Conservation (phyloP, 108 stramenopile species). For the Stephanodiscus minutulus region DNA sequence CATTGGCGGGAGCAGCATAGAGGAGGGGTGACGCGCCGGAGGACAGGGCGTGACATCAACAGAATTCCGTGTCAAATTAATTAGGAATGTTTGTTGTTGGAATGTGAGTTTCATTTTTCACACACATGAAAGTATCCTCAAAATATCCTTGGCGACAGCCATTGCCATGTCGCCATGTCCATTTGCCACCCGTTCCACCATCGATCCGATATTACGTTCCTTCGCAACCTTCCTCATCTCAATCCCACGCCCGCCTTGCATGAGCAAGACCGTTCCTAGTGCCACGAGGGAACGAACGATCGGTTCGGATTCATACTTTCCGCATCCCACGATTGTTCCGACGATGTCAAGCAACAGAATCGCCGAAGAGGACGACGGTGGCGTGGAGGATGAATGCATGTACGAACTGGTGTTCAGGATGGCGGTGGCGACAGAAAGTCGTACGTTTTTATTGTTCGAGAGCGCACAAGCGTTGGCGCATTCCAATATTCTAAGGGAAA, state of each 20-base stretch:
- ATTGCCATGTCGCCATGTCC: constrained; percentile 65
- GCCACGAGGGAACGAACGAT: constrained; percentile 66
- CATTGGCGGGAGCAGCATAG: no score
- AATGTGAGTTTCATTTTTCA: neutral
- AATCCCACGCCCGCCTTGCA: constrained; percentile 39
- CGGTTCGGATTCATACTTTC: constrained; percentile 73
- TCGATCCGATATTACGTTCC: constrained; percentile 55
- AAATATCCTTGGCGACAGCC: constrained; percentile 71
- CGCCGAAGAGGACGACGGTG: constrained; percentile 31
- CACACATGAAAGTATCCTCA: constrained; percentile 30
- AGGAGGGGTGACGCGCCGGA: no score
- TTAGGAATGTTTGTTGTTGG: no score
- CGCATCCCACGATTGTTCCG: constrained; percentile 51
- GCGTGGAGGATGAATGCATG: constrained; percentile 44
- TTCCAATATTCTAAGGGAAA: constrained; percentile 39
- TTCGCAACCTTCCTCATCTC: constrained; percentile 64
- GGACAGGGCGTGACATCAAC: no score
- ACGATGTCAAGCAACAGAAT: constrained; percentile 48
- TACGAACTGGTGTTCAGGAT: constrained; percentile 73
- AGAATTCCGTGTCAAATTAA: no score
- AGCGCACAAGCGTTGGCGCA: constrained; percentile 54
- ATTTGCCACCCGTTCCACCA: constrained; percentile 65
- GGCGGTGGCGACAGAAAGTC: constrained; percentile 76
- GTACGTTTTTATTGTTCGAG: constrained; percentile 80
- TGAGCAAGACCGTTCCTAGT: constrained; percentile 66